Percentiles rank a stretch among this genome's conserved stretches.
These are phyloP conservation scores for Salvia miltiorrhiza DNA, from an alignment of 257 asterid genomes.

Conservation along the genomic window DNA sequence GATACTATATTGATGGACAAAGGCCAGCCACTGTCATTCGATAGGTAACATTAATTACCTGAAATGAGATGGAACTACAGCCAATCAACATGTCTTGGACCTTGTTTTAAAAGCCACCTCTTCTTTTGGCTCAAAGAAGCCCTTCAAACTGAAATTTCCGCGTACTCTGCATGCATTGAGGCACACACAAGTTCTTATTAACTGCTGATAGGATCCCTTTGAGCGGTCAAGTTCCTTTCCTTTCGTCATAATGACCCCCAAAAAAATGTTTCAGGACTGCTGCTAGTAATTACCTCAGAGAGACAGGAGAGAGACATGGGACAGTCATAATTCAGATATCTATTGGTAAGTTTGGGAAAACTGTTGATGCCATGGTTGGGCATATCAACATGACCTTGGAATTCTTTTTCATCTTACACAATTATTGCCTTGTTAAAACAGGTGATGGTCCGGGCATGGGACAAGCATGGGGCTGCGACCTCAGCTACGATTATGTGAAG, in stretches of 20 bases:
- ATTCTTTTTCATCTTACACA: not conserved
- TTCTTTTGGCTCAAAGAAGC: no score
- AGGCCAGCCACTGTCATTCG: constrained; percentile 91
- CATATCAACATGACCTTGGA: not conserved
- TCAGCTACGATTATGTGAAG: constrained; percentile 90
- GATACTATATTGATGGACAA: constrained; percentile 73
- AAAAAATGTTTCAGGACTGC: constrained; percentile 45
- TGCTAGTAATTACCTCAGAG: constrained; percentile 78
- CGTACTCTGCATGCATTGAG: not conserved
- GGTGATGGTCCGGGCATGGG: constrained; percentile 84
- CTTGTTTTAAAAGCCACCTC: no score
- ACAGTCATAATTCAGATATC: constrained; percentile 69
- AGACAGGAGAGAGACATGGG: constrained; percentile 73
- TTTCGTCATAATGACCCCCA: not conserved
- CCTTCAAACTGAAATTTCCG: not conserved
- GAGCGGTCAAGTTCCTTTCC: not conserved
- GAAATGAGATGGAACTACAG: not conserved
- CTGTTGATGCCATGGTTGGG: not conserved
- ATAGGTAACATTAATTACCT: constrained; percentile 44
- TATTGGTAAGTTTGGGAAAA: constrained; percentile 47
- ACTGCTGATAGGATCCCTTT: not conserved
- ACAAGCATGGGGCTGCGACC: constrained; percentile 94
- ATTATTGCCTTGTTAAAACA: constrained; percentile 17
- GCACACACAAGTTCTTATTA: not conserved
- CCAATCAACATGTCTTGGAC: not conserved